Percentiles rank a stretch among this genome's conserved stretches.
Conservation (phyloP, 164 flowering plant genomes). For the Umbellularia californica region DNA sequence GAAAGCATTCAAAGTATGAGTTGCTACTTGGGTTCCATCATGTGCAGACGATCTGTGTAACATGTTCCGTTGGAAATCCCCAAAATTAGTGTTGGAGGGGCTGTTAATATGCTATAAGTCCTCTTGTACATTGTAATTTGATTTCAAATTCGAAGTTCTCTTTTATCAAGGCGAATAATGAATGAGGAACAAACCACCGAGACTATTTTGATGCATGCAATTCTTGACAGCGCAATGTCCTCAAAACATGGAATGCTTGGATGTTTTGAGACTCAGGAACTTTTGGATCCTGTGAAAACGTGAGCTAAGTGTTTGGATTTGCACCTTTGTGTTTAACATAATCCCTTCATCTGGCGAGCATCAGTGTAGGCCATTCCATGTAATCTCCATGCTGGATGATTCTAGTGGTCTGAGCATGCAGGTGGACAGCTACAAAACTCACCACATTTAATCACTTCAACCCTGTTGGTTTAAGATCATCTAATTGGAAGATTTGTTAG, state of each 20-base stretch:
- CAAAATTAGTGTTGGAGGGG: too few relatives aligned
- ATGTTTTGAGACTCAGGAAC: not conserved
- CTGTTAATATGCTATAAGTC: too few relatives aligned
- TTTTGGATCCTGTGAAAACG: not conserved
- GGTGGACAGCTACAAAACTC: not conserved
- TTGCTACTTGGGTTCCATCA: too few relatives aligned
- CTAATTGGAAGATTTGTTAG: not conserved
- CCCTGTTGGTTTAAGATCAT: not conserved
- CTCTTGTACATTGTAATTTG: too few relatives aligned
- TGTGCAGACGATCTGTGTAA: too few relatives aligned
- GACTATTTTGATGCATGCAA: not conserved
- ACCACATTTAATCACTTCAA: not conserved
- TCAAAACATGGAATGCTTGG: not conserved
- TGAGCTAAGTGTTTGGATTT: not conserved
- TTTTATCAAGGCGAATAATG: too few relatives aligned
- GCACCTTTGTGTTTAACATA: not conserved
- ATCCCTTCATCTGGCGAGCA: not conserved
- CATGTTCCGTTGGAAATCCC: too few relatives aligned
- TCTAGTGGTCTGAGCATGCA: not conserved
- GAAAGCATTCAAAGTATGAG: too few relatives aligned
- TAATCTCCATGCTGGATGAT: not conserved
- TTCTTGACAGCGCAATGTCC: not conserved
- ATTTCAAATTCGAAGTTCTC: too few relatives aligned
- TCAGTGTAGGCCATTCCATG: not conserved
- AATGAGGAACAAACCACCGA: not conserved